A percentile compares a stretch with the other conserved stretches of the same genome.
These are phyloP conservation scores for Colletotrichum zoysiae DNA, from an alignment of 2,329 filamentous ascomycete species.

Conservation along the genomic window DNA sequence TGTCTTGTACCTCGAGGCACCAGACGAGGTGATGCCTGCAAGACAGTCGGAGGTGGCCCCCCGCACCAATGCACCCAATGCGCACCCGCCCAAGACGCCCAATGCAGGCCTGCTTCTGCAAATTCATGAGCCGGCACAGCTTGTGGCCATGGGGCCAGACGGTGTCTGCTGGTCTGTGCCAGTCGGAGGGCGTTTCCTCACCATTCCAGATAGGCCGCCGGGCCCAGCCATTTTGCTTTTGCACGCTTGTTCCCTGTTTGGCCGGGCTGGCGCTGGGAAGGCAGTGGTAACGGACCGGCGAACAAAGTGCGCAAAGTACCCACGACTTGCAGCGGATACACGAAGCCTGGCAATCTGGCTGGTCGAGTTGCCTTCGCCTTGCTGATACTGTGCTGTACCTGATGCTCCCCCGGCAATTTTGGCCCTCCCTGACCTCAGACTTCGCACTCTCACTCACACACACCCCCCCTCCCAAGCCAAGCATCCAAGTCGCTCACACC, in stretches of 20 bases:
- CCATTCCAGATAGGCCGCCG: slow-evolving; percentile 36
- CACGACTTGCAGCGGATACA: slow-evolving; percentile 38
- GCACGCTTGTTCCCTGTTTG: slow-evolving; percentile 40
- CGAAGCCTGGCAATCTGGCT: slow-evolving; percentile 37
- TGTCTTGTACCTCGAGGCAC: slow-evolving; percentile 27
- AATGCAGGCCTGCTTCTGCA: slow-evolving; percentile 35
- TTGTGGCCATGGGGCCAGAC: slow-evolving; percentile 19
- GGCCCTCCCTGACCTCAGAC: slow-evolving; percentile 36
- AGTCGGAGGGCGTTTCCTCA: slow-evolving; percentile 35
- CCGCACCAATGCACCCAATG: slow-evolving; percentile 24
- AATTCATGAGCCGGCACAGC: slow-evolving; percentile 28
- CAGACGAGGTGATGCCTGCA: slow-evolving; percentile 37
- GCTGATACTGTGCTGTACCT: slow-evolving; percentile 43
- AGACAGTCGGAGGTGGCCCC: slow-evolving; percentile 23
- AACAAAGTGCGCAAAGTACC: slow-evolving; percentile 41
- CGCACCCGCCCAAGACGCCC: slow-evolving; percentile 30
- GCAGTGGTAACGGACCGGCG: slow-evolving; percentile 23
- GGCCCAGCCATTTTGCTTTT: slow-evolving; percentile 42
- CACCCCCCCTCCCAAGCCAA: slow-evolving; percentile 36
- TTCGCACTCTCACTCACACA: slow-evolving; percentile 12
- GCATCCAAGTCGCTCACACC: slow-evolving; percentile 42
- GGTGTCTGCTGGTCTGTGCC: slow-evolving; percentile 10
- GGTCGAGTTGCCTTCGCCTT: slow-evolving; percentile 30
- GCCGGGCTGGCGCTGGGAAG: slow-evolving; percentile 28
- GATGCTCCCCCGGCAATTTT: slow-evolving; percentile 31